These are phyloP conservation scores for Candida gorgasii DNA, from an alignment of 805 yeast species.

Conservation along the genomic window DNA sequence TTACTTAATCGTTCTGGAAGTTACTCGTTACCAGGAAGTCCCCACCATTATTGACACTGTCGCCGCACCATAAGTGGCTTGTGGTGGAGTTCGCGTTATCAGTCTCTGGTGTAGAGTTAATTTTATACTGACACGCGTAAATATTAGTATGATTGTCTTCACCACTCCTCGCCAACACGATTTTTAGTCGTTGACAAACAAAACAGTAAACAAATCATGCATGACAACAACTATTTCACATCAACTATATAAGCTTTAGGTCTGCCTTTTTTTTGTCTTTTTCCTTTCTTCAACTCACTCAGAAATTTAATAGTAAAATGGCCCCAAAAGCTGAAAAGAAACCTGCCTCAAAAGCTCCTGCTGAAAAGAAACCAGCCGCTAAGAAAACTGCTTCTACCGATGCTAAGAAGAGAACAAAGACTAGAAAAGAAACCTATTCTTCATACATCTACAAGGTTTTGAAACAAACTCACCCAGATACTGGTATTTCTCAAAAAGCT, in stretches of 20 bases:
- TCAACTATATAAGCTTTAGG: conserved; percentile 6
- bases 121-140: conserved; percentile 3
- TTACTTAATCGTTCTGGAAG: conserved; percentile 5
- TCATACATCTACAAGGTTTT: conserved; percentile 98
- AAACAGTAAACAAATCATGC: conserved; percentile 7
- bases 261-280: conserved; percentile 7
- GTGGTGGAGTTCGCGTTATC: neutral
- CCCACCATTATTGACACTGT: neutral
- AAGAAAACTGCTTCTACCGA: conserved; percentile 82
- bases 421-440: conserved; percentile 97
- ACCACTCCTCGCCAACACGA: conserved; percentile 2
- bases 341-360: conserved; percentile 96
- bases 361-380: conserved; percentile 90
- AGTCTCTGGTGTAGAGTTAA: conserved; percentile 1
- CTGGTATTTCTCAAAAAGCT: conserved; percentile 98
- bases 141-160: neutral
- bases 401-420: conserved; percentile 88
- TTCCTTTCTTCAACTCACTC: conserved; percentile 4
- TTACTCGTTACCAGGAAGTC: conserved; percentile 2
- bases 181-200: neutral
- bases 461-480: conserved; percentile 98
- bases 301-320: conserved; percentile 40
- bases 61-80: neutral
- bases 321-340: conserved; percentile 69
- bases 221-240: neutral